These are phyloP conservation scores for Thuja plicata DNA, from an alignment of 83 land plant species.

Conservation along the genomic window DNA sequence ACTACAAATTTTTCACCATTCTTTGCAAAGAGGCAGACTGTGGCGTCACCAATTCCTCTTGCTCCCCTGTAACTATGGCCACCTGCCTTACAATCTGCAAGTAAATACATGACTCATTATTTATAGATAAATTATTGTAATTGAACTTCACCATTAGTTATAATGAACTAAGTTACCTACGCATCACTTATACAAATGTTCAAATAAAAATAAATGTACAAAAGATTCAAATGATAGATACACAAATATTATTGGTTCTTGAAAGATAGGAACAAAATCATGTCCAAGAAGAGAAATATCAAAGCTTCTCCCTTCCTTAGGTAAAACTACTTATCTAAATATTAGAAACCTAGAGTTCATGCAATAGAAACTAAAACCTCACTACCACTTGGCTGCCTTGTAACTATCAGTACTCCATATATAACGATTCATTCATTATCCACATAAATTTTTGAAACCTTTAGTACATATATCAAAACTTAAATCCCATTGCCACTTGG, in stretches of 20 bases:
- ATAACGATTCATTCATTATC: too few relatives aligned
- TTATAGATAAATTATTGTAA: neutral
- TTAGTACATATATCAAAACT: too few relatives aligned
- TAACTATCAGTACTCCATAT: too few relatives aligned
- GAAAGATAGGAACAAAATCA: too few relatives aligned
- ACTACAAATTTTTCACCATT: conserved; percentile 60
- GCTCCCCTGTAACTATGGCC: conserved; percentile 64
- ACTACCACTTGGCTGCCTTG: neutral
- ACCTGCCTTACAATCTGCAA: conserved; percentile 65
- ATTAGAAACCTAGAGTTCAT: neutral
- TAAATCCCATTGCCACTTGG: too few relatives aligned
- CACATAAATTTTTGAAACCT: too few relatives aligned
- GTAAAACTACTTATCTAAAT: neutral
- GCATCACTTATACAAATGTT: neutral
- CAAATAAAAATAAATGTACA: neutral
- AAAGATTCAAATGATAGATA: neutral
- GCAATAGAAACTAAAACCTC: neutral
- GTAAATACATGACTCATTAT: neutral
- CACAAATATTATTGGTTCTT: too few relatives aligned
- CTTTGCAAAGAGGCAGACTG: conserved; percentile 50
- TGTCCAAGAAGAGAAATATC: too few relatives aligned
- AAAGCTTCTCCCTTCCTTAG: too few relatives aligned
- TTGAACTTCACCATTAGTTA: too few relatives aligned
- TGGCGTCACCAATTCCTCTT: conserved; percentile 59
- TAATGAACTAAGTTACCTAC: neutral